Evolutionary conservation across 371 early-diverging fungal genomes (phyloP), one percentile per base, ranked within the genome.

Genomic region (Lichtheimia ramosa): DNA sequence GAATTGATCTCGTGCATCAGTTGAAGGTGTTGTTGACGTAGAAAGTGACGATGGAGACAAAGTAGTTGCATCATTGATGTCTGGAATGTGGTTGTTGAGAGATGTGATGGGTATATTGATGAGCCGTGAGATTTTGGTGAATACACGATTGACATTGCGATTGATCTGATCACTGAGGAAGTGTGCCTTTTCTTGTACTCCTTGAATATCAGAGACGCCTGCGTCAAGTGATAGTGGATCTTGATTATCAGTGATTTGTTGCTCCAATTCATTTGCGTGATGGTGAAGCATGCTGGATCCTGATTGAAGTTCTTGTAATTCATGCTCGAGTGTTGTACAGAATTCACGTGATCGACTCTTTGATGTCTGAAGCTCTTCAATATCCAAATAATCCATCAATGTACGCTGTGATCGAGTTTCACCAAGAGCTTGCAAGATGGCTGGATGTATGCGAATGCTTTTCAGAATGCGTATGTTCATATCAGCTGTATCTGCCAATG

Each of bases 301-400:
- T 1, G 46, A 21, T 15, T 53, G 57, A 2, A 79, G 61, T 6
- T 64, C 63, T 3, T 55, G 66, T n/a, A 65, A 58, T 14, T 72
- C 62, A 14, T 43, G 24, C 2, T 55, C 43, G 3, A 76, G 28
- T 10, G 53, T 48, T 1, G 70, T 48, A 43, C 71, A 72, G 0
- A 74, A 21, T 10, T 65, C 20, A 0, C 46, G 21, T 0, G 77
- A 66, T 3, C 69, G 64, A 3, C 46, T 15, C n/a, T 54, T 61
- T 0, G 62, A 48, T 18, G 42, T 27, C 3, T 58, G 20, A 3
- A 75, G 63, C 12, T 56, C 53, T 3, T 57, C 23, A 2, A 48
- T 43, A 54, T 77, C 75, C 0, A 75, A 43, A 56, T 68, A 73
- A 28, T 77, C 72, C 2, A 70, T 43, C 27, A 80, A 24, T 23